phyloP scores from a whole-genome alignment of 2,329 filamentous ascomycete genomes.

The Lasiodiplodia gonubiensis region DNA sequence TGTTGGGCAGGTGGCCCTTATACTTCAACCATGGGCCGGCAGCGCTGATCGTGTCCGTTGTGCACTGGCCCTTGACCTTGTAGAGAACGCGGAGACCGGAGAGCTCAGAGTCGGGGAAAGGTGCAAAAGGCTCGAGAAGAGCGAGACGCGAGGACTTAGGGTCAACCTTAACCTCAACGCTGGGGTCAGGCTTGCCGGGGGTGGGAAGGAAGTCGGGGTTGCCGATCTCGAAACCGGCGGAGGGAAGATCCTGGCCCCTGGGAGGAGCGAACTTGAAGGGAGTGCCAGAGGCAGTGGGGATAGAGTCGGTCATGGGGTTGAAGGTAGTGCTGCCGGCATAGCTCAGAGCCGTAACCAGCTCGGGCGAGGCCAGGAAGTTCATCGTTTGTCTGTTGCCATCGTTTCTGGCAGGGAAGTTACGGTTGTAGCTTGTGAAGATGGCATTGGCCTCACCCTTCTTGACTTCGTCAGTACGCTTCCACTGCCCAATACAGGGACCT shows the following conservation, averaged over 20 bases:
- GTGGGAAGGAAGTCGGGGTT: slow-evolving; percentile 75
- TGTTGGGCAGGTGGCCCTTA: slow-evolving; percentile 98
- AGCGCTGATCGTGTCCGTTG: slow-evolving; percentile 97
- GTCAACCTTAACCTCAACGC: slow-evolving; percentile 75
- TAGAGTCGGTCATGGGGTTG: slow-evolving; percentile 88
- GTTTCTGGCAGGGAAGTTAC: slow-evolving; percentile 96
- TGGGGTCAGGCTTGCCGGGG: slow-evolving; percentile 72
- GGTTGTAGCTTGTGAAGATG: slow-evolving; percentile 97
- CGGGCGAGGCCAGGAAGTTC: slow-evolving; percentile 98
- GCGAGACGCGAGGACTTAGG: slow-evolving; percentile 91
- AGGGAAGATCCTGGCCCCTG: slow-evolving; percentile 63
- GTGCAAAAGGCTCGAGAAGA: slow-evolving; percentile 84
- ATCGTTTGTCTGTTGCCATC: slow-evolving; percentile 96
- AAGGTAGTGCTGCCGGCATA: slow-evolving; percentile 93
- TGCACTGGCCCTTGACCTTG: slow-evolving; percentile 97
- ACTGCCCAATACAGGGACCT: slow-evolving; percentile 82
- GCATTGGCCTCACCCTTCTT: slow-evolving; percentile 87
- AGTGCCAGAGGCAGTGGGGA: slow-evolving; percentile 79
- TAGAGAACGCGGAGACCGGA: slow-evolving; percentile 82
- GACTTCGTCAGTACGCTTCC: slow-evolving; percentile 88
- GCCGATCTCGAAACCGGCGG: slow-evolving; percentile 80
- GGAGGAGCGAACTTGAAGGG: slow-evolving; percentile 86
- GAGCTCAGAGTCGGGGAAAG: slow-evolving; percentile 80
- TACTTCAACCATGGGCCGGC: slow-evolving; percentile 98
- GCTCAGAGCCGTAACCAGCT: slow-evolving; percentile 94